Percentiles rank a stretch among this genome's conserved stretches.
Evolutionary conservation across 192 early-diverging fungal genomes (phyloP).

Genomic region (Coemansia sp.): DNA sequence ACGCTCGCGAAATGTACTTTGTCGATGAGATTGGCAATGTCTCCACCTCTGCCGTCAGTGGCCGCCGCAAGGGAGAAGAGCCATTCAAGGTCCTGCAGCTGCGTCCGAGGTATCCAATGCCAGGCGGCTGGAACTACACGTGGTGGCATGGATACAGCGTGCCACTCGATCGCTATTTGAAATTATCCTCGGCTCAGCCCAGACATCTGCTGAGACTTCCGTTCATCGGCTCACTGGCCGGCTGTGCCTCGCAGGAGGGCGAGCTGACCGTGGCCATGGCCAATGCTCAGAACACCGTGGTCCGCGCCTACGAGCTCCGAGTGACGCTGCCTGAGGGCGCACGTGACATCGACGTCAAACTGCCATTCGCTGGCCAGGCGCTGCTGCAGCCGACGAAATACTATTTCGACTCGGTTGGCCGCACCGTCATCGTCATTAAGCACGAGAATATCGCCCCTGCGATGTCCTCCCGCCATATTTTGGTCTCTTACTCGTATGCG

Average conservation of each 20-base stretch:
- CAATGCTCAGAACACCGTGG: constrained; percentile 63
- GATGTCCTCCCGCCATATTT: constrained; percentile 54
- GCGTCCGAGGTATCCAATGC: constrained; percentile 90
- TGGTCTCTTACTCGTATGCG: constrained; percentile 62
- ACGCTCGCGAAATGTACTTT: constrained; percentile 78
- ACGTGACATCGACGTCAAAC: constrained; percentile 64
- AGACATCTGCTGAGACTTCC: constrained; percentile 70
- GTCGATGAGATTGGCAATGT: constrained; percentile 91
- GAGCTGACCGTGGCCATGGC: constrained; percentile 74
- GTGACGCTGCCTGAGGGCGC: constrained; percentile 94
- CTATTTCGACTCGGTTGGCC: constrained; percentile 92
- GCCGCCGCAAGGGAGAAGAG: constrained; percentile 26
- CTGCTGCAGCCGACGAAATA: constrained; percentile 63
- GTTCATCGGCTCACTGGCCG: constrained; percentile 67
- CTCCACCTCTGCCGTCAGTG: constrained; percentile 76
- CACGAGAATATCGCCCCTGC: constrained; percentile 78
- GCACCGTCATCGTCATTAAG: constrained; percentile 72
- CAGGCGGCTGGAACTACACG: constrained; percentile 97
- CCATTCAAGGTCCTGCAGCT: constrained; percentile 68
- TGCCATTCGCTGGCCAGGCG: constrained; percentile 66
- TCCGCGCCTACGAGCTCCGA: constrained; percentile 68
- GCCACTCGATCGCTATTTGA: constrained; percentile 69
- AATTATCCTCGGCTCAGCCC: constrained; percentile 42
- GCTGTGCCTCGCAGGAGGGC: constrained; percentile 66
- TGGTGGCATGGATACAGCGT: constrained; percentile 94